Evolutionary conservation across 2,329 filamentous ascomycete species (phyloP), one percentile per base, ranked within the genome.

Genomic region (Aspergillus terreus): DNA sequence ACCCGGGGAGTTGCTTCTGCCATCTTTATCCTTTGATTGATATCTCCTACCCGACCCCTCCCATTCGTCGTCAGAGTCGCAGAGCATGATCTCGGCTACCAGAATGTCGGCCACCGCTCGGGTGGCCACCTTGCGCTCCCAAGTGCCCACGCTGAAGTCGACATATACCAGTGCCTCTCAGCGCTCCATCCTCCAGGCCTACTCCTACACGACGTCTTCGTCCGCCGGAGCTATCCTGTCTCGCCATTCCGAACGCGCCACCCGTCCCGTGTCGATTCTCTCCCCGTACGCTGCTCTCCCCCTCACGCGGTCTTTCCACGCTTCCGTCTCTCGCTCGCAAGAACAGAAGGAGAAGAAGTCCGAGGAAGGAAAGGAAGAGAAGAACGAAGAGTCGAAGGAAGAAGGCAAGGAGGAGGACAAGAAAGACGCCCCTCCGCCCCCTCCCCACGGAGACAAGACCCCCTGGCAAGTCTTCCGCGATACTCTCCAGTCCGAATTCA

Each of bases 391-490:
- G 46, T 60, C 74, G 50, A 71, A 78, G 57, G 72, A 77, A 23
- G 71, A 82, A 49, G 74, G 74, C 53, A 72, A 78, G 38, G 66
- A 74, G 42, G 74, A 80, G 46, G 75, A 80, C 51, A 76, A 83
- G 63, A 83, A 89, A 63, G 83, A 90, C 55, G 75, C 78, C 35
- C 72, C 83, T 25, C 86, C 92, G 11, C 90, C 92, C 19, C 92
- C 94, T n/a, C 92, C 92, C 17, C 94, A 99, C 67, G 94, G 94
- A 55, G 91, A 96, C 76, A 99, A 99, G 79, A 94, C 92, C 3
- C 94, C 94, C 49, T 97, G 94, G 92, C 90, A 97, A 71, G 94
- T 99, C 30, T 99, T 99, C 77, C 90, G 90, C 66, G 94, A 99
- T 68, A 99, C 94, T n/a, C 83, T 99, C 74, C 84, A 90, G 71